phyloP scores from a whole-genome alignment of 495 filamentous ascomycete genomes.

The Aspergillus taichungensis region DNA sequence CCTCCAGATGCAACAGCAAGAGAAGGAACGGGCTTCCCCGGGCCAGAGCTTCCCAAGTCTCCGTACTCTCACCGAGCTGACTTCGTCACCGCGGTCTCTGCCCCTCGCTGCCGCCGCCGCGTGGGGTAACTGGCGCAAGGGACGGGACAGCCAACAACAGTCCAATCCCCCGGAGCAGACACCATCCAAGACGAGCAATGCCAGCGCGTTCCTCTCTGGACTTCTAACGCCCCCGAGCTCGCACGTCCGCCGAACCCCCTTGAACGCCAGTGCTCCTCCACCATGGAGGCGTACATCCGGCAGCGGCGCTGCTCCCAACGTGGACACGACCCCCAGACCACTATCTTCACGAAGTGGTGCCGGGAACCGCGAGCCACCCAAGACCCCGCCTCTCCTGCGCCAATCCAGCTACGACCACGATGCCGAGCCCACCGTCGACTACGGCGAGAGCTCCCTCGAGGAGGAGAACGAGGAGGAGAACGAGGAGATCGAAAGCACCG shows the following conservation, averaged over 20 bases:
- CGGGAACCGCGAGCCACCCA: slow-evolving; percentile 38
- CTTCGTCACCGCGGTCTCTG: slow-evolving; percentile 69
- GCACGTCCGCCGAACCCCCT: slow-evolving; percentile 48
- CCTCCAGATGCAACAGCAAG: slow-evolving; percentile 94
- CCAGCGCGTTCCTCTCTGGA: slow-evolving; percentile 54
- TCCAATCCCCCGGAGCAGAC: slow-evolving; percentile 47
- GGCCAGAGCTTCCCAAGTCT: slow-evolving; percentile 43
- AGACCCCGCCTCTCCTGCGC: slow-evolving; percentile 64
- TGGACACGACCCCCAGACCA: slow-evolving; percentile 23
- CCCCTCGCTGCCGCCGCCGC: slow-evolving; percentile 76
- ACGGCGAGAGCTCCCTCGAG: slow-evolving; percentile 21
- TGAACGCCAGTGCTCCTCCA: slow-evolving; percentile 28
- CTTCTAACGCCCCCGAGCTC: slow-evolving; percentile 76
- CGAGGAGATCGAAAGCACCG: slow-evolving; percentile 25
- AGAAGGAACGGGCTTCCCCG: slow-evolving; percentile 61
- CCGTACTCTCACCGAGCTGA: slow-evolving; percentile 50
- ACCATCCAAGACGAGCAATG: slow-evolving; percentile 51
- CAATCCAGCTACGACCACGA: slow-evolving; percentile 63
- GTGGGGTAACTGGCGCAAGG: slow-evolving; percentile 77
- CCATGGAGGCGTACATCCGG: slow-evolving; percentile 32
- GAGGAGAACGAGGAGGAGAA: slow-evolving; percentile 15
- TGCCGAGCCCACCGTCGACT: slow-evolving; percentile 44
- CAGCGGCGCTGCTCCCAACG: slow-evolving; percentile 28
- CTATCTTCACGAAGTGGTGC: slow-evolving; percentile 24
- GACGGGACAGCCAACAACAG: slow-evolving; percentile 35